Base-by-base conservation (phyloP, 345 rosid species). In the Lepidium aucheri region DNA sequence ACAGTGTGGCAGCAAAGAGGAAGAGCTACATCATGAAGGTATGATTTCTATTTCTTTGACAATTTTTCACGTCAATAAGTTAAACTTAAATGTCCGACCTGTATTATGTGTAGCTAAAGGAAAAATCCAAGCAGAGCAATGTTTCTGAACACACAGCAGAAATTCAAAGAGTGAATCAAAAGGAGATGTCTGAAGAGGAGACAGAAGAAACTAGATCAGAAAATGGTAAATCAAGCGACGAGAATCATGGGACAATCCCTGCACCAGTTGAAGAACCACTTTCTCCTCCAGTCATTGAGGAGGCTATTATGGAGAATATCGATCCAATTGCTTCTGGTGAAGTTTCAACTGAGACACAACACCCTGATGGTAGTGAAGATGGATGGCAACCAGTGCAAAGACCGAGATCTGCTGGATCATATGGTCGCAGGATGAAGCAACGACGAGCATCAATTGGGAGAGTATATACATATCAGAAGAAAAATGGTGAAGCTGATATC, bases 321-420 rank as follows among this genome's bases (percentile, higher is more conserved):
- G 79, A 79, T 66, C 72, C 73, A 51, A 51, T 70, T 58, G 38
- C 53, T 40, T 70, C 65, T 33, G 68, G 67, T 65, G 80, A 79
- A 60, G 65, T 42, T 58, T 69, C 65, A 28, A 46, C 78, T 39
- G 90, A 85, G 76, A 73, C 80, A 56, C 84, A 67, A 50, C 60
- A 66, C 38, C 63, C 55, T 63, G 74, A 68, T 61, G 75, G 70
- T 17, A 79, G 76, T 57, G 96, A 85, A 77, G 97, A 86, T 74
- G 97, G 97, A 42, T 94, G 99, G 99, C 97, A 94, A 73, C 79
- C 97, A 5, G 99, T 85, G 73, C 99, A 90, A 65, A 86, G 97
- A 83, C 89, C 82, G 14, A 85, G 95, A 77, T 84, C 96, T 59
- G 84, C 89, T 76, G 85, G 83, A 54, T 86, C 87, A 41, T 69